phyloP scores from a whole-genome alignment of 176 grass and related monocot genomes.

The Juncus inflexus region DNA sequence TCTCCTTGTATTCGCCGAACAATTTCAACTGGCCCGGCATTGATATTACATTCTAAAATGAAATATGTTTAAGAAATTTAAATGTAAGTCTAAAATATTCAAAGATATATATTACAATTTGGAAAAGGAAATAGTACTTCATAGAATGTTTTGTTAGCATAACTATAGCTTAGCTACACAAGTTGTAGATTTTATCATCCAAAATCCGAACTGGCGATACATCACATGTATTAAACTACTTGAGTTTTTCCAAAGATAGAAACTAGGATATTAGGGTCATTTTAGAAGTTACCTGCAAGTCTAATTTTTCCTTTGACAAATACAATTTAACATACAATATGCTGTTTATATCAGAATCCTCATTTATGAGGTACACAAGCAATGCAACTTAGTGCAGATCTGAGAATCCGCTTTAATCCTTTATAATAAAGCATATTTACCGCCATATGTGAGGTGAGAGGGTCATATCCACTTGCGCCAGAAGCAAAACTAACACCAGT shows the following conservation, averaged over 20 bases:
- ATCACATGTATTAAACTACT: too few relatives aligned
- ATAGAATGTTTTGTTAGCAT: too few relatives aligned
- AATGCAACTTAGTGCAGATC: background rate
- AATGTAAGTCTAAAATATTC: too few relatives aligned
- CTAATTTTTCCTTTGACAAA: background rate
- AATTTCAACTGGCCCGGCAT: conserved; percentile 38
- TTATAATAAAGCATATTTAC: conserved; percentile 15
- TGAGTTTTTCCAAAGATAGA: too few relatives aligned
- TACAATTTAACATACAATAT: background rate
- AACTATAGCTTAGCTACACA: too few relatives aligned
- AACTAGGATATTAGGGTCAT: too few relatives aligned
- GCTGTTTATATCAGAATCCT: background rate
- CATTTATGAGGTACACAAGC: background rate
- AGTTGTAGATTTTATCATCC: too few relatives aligned
- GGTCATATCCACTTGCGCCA: conserved; percentile 54
- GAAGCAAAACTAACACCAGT: conserved; percentile 49
- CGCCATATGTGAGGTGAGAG: conserved; percentile 25
- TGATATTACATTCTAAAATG: conserved; percentile 32
- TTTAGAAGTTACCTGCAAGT: too few relatives aligned
- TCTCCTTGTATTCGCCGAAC: conserved; percentile 49
- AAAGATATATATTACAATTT: background rate
- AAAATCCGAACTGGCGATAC: too few relatives aligned
- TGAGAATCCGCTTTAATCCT: background rate
- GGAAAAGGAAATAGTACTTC: too few relatives aligned
- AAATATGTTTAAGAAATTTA: background rate